Evolutionary conservation across 1,139 yeast genomes (phyloP).

Genomic region (Taphrina deformans): DNA sequence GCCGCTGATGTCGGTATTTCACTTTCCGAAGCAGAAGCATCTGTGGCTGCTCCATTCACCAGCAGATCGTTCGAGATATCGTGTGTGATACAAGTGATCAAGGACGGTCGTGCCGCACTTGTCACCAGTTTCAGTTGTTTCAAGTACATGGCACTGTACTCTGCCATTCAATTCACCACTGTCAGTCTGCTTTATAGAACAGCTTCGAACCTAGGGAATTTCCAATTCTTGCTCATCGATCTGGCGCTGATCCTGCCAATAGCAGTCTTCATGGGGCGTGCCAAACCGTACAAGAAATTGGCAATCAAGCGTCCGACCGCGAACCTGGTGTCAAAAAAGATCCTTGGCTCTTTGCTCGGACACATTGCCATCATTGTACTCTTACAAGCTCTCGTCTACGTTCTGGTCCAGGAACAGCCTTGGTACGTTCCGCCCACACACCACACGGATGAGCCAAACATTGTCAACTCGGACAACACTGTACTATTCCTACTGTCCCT

Average conservation of each 20-base stretch:
- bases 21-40: conserved; percentile 94
- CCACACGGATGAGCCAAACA: conserved; percentile 67
- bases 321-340: conserved; percentile 83
- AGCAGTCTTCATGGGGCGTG: conserved; percentile 96
- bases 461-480: conserved; percentile 86
- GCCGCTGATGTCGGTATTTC: conserved; percentile 98
- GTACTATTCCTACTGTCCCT: conserved; percentile 76
- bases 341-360: conserved; percentile 74
- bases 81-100: conserved; percentile 85
- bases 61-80: conserved; percentile 85
- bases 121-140: conserved; percentile 95
- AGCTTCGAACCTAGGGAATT: conserved; percentile 95
- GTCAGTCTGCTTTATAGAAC: conserved; percentile 80
- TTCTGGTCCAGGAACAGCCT: conserved; percentile 52
- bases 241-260: conserved; percentile 84
- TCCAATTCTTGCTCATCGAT: conserved; percentile 92
- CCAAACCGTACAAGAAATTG: conserved; percentile 67
- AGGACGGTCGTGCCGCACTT: conserved; percentile 90
- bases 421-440: conserved; percentile 68
- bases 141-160: conserved; percentile 95
- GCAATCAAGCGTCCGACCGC: conserved; percentile 85
- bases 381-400: conserved; percentile 73
- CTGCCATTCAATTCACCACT: conserved; percentile 91
- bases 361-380: conserved; percentile 62
- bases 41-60: conserved; percentile 98